Percentiles rank a stretch among this genome's conserved stretches.
These are phyloP conservation scores for Venturia asperata DNA, from an alignment of 2,329 filamentous ascomycete species.

Conservation along the genomic window DNA sequence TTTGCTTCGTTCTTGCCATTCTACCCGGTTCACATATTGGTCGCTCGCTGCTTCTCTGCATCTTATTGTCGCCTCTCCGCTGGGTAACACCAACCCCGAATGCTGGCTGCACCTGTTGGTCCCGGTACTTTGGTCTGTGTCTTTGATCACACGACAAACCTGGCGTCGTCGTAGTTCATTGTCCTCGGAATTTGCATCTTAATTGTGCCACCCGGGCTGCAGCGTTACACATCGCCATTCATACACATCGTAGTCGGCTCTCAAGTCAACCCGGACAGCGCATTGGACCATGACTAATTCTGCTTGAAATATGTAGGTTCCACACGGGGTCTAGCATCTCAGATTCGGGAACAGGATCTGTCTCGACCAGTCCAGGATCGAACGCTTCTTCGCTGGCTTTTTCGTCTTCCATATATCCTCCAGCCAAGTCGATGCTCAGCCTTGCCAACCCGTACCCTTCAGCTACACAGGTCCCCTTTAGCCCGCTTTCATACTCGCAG, in stretches of 20 bases:
- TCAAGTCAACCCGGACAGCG: slow-evolving; percentile 13
- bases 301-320: slow-evolving; percentile 38
- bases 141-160: slow-evolving; percentile 41
- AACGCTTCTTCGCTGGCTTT: slow-evolving; percentile 44
- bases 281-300: slow-evolving; percentile 13
- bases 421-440: slow-evolving; percentile 24
- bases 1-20: not conserved
- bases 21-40: not conserved
- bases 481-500: slow-evolving; percentile 29
- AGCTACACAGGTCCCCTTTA: slow-evolving; percentile 29
- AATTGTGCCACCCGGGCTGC: slow-evolving; percentile 20
- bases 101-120: slow-evolving; percentile 7
- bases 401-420: slow-evolving; percentile 33
- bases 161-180: slow-evolving; percentile 27
- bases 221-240: slow-evolving; percentile 19
- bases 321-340: slow-evolving; percentile 37
- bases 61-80: slow-evolving; percentile 6
- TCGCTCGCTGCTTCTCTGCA: slow-evolving; percentile 1
- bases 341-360: slow-evolving; percentile 50
- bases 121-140: slow-evolving; percentile 29
- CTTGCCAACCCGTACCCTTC: slow-evolving; percentile 33
- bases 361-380: slow-evolving; percentile 46
- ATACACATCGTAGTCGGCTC: slow-evolving; percentile 11
- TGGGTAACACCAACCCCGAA: slow-evolving; percentile 11
- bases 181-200: slow-evolving; percentile 26